Base-by-base conservation (phyloP, 2,329 filamentous ascomycete genomes). In the Aspergillus ibericus region DNA sequence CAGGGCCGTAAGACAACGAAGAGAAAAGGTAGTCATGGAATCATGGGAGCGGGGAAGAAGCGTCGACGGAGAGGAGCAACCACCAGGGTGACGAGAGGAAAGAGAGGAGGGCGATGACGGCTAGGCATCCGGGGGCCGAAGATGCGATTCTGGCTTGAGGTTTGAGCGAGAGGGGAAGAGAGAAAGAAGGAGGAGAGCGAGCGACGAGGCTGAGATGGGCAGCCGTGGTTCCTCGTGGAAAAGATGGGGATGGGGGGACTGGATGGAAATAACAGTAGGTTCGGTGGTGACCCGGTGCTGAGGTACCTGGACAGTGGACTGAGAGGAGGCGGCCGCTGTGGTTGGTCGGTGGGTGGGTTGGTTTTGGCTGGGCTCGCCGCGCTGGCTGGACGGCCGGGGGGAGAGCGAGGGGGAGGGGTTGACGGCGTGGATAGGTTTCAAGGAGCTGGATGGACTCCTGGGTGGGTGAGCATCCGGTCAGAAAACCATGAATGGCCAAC, bases 21-120 rank as follows among this genome's bases (percentile, higher is more conserved):
- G 64, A 65, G 63, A 66, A 66, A 69, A 60, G 71, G 66, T 56
- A 61, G 58, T 66, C 64, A 66, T 66, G 64, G 59, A 66, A 66
- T 73, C 75, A 78, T 78, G 69, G 74, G 76, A 75, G 72, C 75
- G 74, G 73, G 74, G 68, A 65, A 65, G 52, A 66, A 63, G 60
- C 57, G 63, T 57, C 53, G 52, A 59, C 46, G 64, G 60, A 61
- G 60, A 62, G 59, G 55, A 63, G 61, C 56, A 59, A 62, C 64
- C 66, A 68, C 64, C 59, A 58, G 58, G 57, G 61, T 59, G 56
- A 61, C 27, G 48, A 58, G 59, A 56, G 58, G 59, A 61, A 60
- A 58, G 58, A 55, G 53, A 60, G 49, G 51, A 56, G 52, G 55
- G 59, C 50, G 58, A 59, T 60, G 62, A 62, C 54, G 59, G 56